Percentiles rank a stretch among this genome's conserved stretches.
Evolutionary conservation across 495 filamentous ascomycete genomes (phyloP).

Genomic region (Podospora pseudoanserina): DNA sequence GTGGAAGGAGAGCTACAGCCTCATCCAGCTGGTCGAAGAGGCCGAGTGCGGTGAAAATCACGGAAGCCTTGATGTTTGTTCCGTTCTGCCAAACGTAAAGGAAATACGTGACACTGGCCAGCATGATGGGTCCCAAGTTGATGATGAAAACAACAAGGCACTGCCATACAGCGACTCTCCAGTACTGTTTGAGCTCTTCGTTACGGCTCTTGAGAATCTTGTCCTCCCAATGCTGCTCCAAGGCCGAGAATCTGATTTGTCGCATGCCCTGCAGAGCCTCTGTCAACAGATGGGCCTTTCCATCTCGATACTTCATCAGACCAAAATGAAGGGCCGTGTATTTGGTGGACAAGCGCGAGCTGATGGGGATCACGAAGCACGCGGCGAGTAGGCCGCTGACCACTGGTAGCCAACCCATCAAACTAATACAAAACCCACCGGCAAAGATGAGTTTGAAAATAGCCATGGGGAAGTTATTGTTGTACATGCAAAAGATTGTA

Average conservation of each 20-base stretch:
- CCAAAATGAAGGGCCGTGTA: slow-evolving; percentile 56
- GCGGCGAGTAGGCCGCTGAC: slow-evolving; percentile 56
- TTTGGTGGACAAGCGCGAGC: slow-evolving; percentile 52
- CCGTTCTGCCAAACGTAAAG: slow-evolving; percentile 49
- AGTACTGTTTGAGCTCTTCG: slow-evolving; percentile 57
- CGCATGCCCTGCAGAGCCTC: slow-evolving; percentile 71
- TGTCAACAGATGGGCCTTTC: slow-evolving; percentile 62
- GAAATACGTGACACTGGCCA: slow-evolving; percentile 58
- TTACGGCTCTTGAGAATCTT: slow-evolving; percentile 57
- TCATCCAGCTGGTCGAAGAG: slow-evolving; percentile 32
- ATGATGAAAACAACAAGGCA: slow-evolving; percentile 49
- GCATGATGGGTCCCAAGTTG: slow-evolving; percentile 60
- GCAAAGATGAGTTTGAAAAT: slow-evolving; percentile 54
- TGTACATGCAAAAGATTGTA: slow-evolving; percentile 57
- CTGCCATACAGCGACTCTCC: slow-evolving; percentile 54
- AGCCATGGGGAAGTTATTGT: slow-evolving; percentile 52
- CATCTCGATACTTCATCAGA: slow-evolving; percentile 67
- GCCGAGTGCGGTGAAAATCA: slow-evolving; percentile 31
- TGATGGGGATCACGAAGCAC: slow-evolving; percentile 55
- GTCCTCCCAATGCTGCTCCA: slow-evolving; percentile 64
- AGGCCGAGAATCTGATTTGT: slow-evolving; percentile 71
- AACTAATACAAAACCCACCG: slow-evolving; percentile 52
- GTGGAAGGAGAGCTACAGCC: slow-evolving; percentile 22
- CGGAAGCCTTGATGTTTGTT: slow-evolving; percentile 24
- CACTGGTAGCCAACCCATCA: slow-evolving; percentile 64